These are phyloP conservation scores for Homolaphlyctis polyrhiza DNA, from an alignment of 371 early-diverging fungal genomes.

Conservation along the genomic window DNA sequence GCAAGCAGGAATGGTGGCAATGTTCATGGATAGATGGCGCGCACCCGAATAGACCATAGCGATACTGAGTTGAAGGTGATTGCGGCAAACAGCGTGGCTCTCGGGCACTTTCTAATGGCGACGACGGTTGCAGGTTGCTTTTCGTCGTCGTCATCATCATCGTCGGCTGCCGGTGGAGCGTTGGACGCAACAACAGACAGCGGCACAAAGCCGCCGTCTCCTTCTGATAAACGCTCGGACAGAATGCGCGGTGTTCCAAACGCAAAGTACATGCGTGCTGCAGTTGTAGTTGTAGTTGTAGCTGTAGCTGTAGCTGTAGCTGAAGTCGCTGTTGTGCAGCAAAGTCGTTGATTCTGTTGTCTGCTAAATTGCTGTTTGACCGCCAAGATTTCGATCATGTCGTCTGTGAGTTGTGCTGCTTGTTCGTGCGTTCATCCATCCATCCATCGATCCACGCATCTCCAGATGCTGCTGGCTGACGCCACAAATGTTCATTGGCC, in stretches of 20 bases:
- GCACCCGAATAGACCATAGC: constrained; percentile 15
- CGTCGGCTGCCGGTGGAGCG: not conserved
- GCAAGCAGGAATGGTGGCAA: not conserved
- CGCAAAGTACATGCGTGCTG: constrained; percentile 10
- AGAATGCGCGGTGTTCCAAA: constrained; percentile 12
- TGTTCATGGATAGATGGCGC: no score
- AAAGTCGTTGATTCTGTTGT: no score
- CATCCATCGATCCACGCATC: no score
- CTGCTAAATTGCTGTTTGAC: no score
- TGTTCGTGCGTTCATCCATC: no score
- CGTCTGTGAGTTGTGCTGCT: no score
- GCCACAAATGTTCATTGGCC: no score
- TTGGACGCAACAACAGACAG: not conserved
- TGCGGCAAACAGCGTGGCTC: constrained; percentile 11
- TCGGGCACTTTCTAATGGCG: not conserved
- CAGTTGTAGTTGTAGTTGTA: not conserved
- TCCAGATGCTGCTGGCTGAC: no score
- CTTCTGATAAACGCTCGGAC: constrained; percentile 4
- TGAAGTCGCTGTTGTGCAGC: not conserved
- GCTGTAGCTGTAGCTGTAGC: not conserved
- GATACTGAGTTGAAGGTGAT: constrained; percentile 11
- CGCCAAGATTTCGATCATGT: no score
- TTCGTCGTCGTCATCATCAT: no score
- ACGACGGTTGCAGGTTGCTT: not conserved
- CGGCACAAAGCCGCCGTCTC: constrained; percentile 1